These are phyloP conservation scores for Neonectria ditissima DNA, from an alignment of 2,329 filamentous ascomycete genomes.

Conservation along the genomic window DNA sequence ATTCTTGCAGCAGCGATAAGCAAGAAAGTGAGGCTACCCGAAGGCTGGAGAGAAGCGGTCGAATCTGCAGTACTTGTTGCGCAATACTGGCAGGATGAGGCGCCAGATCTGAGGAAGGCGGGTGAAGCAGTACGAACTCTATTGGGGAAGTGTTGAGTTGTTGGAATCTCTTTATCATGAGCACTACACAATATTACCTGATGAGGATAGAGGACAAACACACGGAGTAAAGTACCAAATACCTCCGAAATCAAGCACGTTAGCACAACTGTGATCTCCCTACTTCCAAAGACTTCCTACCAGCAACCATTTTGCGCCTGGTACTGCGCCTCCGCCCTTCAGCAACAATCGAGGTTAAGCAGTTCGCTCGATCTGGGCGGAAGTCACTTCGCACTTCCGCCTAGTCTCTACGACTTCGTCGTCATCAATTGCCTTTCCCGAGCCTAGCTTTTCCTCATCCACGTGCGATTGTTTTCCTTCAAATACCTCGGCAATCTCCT, in stretches of 20 bases:
- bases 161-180: too few species aligned
- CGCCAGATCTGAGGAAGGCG: conserved; percentile 11
- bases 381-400: not conserved
- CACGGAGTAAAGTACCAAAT: too few species aligned
- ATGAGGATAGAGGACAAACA: too few species aligned
- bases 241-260: too few species aligned
- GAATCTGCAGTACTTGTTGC: not conserved
- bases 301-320: not conserved
- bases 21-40: not conserved
- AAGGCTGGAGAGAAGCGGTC: conserved; percentile 5
- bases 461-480: conserved; percentile 26
- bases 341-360: not conserved
- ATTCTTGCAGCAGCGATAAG: conserved; percentile 21
- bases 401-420: not conserved
- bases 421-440: not conserved
- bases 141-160: not conserved
- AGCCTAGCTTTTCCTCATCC: conserved; percentile 4
- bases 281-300: too few species aligned
- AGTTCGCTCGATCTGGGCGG: not conserved
- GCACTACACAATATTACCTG: too few species aligned
- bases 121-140: not conserved
- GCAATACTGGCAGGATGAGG: conserved; percentile 19
- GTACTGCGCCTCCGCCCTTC: not conserved
- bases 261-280: too few species aligned
- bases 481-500: conserved; percentile 46